phyloP scores from a whole-genome alignment of 2,329 filamentous ascomycete species.

The Ceratocystis papillata region DNA sequence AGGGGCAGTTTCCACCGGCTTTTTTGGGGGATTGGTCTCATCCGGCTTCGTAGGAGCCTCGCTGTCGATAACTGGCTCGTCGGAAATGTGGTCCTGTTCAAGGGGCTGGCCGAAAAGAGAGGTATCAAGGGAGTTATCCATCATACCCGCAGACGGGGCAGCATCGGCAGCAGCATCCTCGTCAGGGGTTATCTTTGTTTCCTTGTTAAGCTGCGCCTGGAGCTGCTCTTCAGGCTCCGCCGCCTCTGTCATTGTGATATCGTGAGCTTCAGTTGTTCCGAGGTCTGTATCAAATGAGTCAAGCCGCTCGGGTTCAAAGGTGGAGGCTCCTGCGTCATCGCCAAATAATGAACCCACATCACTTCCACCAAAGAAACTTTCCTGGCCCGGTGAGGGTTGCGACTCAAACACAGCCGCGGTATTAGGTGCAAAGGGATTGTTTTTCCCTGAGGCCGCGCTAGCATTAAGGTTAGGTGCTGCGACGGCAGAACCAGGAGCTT shows the following conservation, averaged over 20 bases:
- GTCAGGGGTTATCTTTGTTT: neutral
- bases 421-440: slow-evolving; percentile 20
- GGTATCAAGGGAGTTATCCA: slow-evolving; percentile 27
- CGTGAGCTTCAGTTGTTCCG: slow-evolving; percentile 58
- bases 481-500: slow-evolving; percentile 30
- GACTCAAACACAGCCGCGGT: slow-evolving; percentile 31
- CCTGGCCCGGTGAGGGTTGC: slow-evolving; percentile 59
- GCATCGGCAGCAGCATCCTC: neutral
- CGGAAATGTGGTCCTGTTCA: neutral
- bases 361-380: slow-evolving; percentile 73
- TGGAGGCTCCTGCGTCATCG: slow-evolving; percentile 44
- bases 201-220: slow-evolving; percentile 29
- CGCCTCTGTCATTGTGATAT: slow-evolving; percentile 5
- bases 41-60: neutral
- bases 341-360: slow-evolving; percentile 79
- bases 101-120: slow-evolving; percentile 31
- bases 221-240: slow-evolving; percentile 28
- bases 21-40: neutral
- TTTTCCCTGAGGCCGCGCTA: neutral
- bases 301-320: slow-evolving; percentile 48
- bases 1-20: neutral
- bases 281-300: slow-evolving; percentile 46
- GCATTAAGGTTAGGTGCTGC: slow-evolving; percentile 19
- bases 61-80: slow-evolving; percentile 29
- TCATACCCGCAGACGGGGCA: slow-evolving; percentile 8